A percentile compares a stretch with the other conserved stretches of the same genome.
Conservation (phyloP, 2,329 filamentous ascomycete genomes). For the Chalara sp. region DNA sequence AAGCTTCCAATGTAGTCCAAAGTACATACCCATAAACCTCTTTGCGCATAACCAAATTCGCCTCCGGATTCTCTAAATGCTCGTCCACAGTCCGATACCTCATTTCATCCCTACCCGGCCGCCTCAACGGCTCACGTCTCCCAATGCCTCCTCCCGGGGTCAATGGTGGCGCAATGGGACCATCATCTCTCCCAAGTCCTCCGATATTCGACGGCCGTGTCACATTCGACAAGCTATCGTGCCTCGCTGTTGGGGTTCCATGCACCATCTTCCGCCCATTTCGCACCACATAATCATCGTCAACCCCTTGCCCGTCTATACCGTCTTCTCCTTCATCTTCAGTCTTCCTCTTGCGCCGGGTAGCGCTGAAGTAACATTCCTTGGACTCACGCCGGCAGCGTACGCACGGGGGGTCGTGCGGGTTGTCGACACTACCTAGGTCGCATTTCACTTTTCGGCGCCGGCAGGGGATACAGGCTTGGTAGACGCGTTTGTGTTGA, state of each 20-base stretch:
- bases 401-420: conserved; percentile 87
- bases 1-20: neutral
- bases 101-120: conserved; percentile 42
- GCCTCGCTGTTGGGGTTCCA: conserved; percentile 31
- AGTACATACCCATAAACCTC: conserved; percentile 60
- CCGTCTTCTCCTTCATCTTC: conserved; percentile 47
- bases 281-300: conserved; percentile 60
- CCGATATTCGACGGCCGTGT: conserved; percentile 17
- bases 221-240: conserved; percentile 28
- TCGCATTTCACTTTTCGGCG: conserved; percentile 46
- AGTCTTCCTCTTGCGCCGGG: conserved; percentile 82
- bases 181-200: conserved; percentile 30
- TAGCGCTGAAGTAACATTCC: conserved; percentile 94
- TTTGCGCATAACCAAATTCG: conserved; percentile 55
- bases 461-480: conserved; percentile 45
- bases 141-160: conserved; percentile 61
- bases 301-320: conserved; percentile 32
- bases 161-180: conserved; percentile 40
- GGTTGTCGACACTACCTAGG: conserved; percentile 73
- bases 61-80: conserved; percentile 58
- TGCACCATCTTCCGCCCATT: conserved; percentile 64
- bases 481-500: conserved; percentile 32
- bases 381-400: conserved; percentile 93
- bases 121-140: conserved; percentile 56
- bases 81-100: conserved; percentile 38